Evolutionary conservation across 208 protist genomes (phyloP), one percentile per base, ranked within the genome.

Genomic region (Novymonas esmeraldas): DNA sequence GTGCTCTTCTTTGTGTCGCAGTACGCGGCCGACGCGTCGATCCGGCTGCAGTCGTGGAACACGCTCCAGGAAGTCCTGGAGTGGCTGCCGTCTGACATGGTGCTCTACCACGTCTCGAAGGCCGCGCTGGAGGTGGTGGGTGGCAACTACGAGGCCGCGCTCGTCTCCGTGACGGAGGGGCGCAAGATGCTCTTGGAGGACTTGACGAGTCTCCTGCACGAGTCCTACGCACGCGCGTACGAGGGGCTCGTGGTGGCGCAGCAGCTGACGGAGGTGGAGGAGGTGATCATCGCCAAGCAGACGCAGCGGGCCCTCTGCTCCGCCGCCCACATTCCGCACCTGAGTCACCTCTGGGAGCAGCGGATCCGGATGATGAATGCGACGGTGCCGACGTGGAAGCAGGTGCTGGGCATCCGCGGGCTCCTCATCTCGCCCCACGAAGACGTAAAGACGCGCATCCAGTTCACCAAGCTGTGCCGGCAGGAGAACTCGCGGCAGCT

Each of bases 231-330:
- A 16, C 81, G 89, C 13, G 87, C 89, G 13, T 99, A 99, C 81
- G 82, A 96, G 5, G 78, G 84, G 3, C 78, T 99, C 28, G 97
- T 99, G 6, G 69, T 88, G 14, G 89, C 98, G 46, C 98, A 99
- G 78, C 96, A 99, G 74, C 80, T 99, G 1, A 90, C 94, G 0
- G 98, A 99, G 79, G 73, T 99, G 31, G 98, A 99, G 84, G 98
- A 99, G 86, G 87, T 99, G 10, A 82, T 99, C 20, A 62, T 82
- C 26, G 98, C 97, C 45, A 87, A 87, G 74, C 75, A 75, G 31
- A 73, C 72, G 41, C 61, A 85, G 49, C 68, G 67, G 52, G 60
- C 46, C 13, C 94, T 97, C 49, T 78, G 64, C 48, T 82, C 83
- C 16, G 55, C 55, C 4, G 76, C 92, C 29, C 84, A 90, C 49